Evolutionary conservation across 345 rosid genomes (phyloP).

Genomic region (Ceriops decandra): DNA sequence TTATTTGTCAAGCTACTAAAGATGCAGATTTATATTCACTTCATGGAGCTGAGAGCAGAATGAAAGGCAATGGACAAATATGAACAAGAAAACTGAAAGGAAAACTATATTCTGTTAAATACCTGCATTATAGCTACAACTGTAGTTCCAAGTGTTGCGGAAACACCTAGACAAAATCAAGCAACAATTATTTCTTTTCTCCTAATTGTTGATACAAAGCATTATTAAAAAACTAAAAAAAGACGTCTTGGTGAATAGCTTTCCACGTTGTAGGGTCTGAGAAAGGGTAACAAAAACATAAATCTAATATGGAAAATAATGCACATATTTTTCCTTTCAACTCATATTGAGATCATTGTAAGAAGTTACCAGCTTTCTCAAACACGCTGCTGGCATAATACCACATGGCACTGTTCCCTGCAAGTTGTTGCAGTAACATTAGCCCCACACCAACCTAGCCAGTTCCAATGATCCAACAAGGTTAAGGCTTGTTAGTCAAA

Average conservation of each 20-base stretch:
- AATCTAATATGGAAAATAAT: too few relatives aligned
- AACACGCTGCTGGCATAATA: conserved; percentile 46
- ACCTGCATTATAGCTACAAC: conserved; percentile 39
- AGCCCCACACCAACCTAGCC: conserved; percentile 56
- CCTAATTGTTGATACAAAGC: background rate
- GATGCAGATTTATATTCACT: background rate
- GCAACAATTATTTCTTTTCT: background rate
- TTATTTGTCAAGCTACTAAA: background rate
- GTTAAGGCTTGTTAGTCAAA: too few relatives aligned
- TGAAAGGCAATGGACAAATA: background rate
- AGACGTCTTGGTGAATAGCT: too few relatives aligned
- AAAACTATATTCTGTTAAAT: background rate
- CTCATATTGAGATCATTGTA: too few relatives aligned
- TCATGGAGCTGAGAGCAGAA: background rate
- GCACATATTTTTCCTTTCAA: too few relatives aligned
- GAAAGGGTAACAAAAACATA: too few relatives aligned
- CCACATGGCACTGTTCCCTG: conserved; percentile 39
- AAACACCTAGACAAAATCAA: conserved; percentile 20
- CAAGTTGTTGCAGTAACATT: conserved; percentile 58
- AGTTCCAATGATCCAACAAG: too few relatives aligned
- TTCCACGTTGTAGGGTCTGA: too few relatives aligned
- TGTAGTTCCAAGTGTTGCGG: conserved; percentile 41
- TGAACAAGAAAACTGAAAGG: too few relatives aligned
- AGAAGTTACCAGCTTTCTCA: conserved; percentile 45
- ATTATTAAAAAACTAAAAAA: too few relatives aligned